Evolutionary conservation across 2,329 filamentous ascomycete genomes (phyloP), one percentile per base, ranked within the genome.

Genomic region (Ascocoryne sarcoides): DNA sequence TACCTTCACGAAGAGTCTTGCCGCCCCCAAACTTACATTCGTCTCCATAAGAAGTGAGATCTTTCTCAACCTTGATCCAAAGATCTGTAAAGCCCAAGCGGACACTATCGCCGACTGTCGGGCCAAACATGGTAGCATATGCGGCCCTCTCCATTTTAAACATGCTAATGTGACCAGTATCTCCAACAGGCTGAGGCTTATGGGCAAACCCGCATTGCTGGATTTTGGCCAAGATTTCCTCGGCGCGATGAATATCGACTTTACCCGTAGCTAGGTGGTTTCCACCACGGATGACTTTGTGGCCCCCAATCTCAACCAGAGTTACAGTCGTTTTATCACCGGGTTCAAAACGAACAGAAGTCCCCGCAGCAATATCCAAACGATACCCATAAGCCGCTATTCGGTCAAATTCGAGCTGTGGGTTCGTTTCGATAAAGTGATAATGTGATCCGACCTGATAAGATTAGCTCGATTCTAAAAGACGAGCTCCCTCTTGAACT

Each of bases 21-120:
- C 90, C 90, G 32, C 90, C 90, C 12, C 90, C 90, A 62, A 96
- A 96, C 49, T 88, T 83, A 61, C 89, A 95, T 65, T 96, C 90
- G 48, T 96, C 90, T 7, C 90, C 90, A 58, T 94, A 93, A 4
- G 69, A 67, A 0, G 89, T 90, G 54, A 82, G 67, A 58, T 96
- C 90, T 47, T 79, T 82, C 65, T 96, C 90, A 4, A 96, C 84
- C 61, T 80, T 77, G 56, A 96, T 72, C 88, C 89, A 95, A 8
- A 96, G 70, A 60, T 94, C 82, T 2, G 89, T 96, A 46, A 76
- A 73, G 1, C 86, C 89, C 14, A 96, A 66, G 18, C 85, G 71
- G 26, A 96, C 77, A n/a, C 79, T 58, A 62, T 96, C 90, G 3
- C 89, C 90, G 2, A 81, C 84, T 0, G 90, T 95, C 4, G 90